phyloP scores from a whole-genome alignment of 306 rosid genomes.

The Cicer judaicum region DNA sequence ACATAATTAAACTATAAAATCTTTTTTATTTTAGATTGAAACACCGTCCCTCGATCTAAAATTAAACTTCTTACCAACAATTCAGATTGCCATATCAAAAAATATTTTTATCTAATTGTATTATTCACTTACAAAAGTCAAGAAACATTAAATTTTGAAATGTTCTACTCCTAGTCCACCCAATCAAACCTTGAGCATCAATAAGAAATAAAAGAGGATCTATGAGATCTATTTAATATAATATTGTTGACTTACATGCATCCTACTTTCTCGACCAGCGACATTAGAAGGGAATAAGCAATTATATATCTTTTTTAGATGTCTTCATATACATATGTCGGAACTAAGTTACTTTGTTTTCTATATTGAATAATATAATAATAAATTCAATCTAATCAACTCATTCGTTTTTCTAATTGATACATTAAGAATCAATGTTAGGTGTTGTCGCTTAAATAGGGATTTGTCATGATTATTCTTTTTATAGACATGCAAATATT shows the following conservation, averaged over 20 bases:
- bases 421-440: background rate
- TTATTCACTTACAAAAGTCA: too few relatives aligned
- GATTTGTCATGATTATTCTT: background rate
- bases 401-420: background rate
- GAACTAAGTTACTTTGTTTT: background rate
- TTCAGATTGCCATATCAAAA: too few relatives aligned
- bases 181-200: background rate
- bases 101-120: too few relatives aligned
- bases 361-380: conserved; percentile 1
- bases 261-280: background rate
- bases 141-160: too few relatives aligned
- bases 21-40: too few relatives aligned
- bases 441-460: background rate
- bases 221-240: background rate
- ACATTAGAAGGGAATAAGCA: background rate
- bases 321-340: background rate
- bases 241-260: background rate
- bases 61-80: too few relatives aligned
- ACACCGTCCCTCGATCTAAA: too few relatives aligned
- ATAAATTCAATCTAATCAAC: background rate
- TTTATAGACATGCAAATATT: background rate
- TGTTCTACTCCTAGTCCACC: too few relatives aligned
- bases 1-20: too few relatives aligned
- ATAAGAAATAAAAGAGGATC: background rate
- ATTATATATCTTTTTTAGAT: background rate